Conservation (phyloP, 257 asterid species). For the Knoxia roxburghii region DNA sequence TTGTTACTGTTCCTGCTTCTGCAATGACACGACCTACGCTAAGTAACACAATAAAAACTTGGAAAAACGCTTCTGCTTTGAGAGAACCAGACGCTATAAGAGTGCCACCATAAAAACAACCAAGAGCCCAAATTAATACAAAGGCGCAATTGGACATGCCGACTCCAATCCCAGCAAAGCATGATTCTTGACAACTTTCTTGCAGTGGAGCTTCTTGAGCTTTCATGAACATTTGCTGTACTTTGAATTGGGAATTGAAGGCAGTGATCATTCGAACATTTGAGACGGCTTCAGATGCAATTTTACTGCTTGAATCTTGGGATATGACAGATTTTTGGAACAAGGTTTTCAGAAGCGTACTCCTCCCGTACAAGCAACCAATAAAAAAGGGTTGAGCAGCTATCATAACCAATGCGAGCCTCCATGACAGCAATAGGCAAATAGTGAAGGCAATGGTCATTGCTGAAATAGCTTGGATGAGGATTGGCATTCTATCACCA, state of each 20-base stretch:
- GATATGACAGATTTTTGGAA: conserved; percentile 65
- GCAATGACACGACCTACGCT: conserved; percentile 88
- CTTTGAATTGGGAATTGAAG: conserved; percentile 65
- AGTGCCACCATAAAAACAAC: conserved; percentile 78
- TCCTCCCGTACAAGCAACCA: conserved; percentile 52
- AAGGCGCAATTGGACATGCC: conserved; percentile 70
- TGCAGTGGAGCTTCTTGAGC: conserved; percentile 61
- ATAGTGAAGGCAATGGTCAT: conserved; percentile 68
- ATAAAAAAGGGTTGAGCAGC: conserved; percentile 75
- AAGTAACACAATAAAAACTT: conserved; percentile 65
- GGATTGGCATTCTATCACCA: conserved; percentile 76
- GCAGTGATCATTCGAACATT: conserved; percentile 75
- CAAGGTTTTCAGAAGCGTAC: conserved; percentile 62
- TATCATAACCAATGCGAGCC: conserved; percentile 82
- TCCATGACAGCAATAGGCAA: conserved; percentile 77
- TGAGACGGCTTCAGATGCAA: conserved; percentile 89
- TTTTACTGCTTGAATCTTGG: conserved; percentile 74
- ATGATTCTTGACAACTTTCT: conserved; percentile 71
- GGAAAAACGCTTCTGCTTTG: conserved; percentile 57
- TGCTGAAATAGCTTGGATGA: conserved; percentile 69
- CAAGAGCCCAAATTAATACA: conserved; percentile 65
- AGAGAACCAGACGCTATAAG: conserved; percentile 54
- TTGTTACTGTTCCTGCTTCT: conserved; percentile 85
- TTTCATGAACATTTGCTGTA: conserved; percentile 57
- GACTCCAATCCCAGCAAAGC: conserved; percentile 81